These are phyloP conservation scores for Dioscorea alata DNA, from an alignment of 106 monocot species.

Conservation along the genomic window DNA sequence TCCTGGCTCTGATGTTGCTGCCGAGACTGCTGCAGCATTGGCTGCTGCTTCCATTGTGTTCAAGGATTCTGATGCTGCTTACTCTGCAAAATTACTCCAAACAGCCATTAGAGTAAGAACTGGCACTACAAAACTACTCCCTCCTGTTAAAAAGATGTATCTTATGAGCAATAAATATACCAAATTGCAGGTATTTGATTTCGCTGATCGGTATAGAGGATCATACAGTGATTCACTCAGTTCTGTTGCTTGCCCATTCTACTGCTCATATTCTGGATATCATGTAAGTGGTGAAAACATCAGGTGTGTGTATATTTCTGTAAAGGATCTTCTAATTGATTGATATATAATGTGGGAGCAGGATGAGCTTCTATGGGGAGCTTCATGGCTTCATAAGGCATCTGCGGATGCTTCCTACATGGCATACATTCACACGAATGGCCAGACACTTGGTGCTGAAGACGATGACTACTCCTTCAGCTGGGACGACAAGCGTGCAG, in stretches of 20 bases:
- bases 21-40: slow-evolving; percentile 70
- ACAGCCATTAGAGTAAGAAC: slow-evolving; percentile 24
- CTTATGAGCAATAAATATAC: not conserved
- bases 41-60: slow-evolving; percentile 70
- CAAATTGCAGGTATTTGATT: slow-evolving; percentile 61
- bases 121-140: not conserved
- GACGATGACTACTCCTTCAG: slow-evolving; percentile 72
- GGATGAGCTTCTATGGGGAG: slow-evolving; percentile 89
- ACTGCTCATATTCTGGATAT: slow-evolving; percentile 85
- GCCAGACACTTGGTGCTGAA: slow-evolving; percentile 50
- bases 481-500: slow-evolving; percentile 76
- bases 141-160: too few relatives aligned
- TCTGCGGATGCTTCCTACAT: slow-evolving; percentile 39
- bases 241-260: slow-evolving; percentile 73
- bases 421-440: slow-evolving; percentile 62
- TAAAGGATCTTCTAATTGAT: not conserved
- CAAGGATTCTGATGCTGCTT: slow-evolving; percentile 32
- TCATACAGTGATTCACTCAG: slow-evolving; percentile 75
- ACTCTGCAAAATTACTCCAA: slow-evolving; percentile 43
- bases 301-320: not conserved
- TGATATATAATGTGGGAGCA: not conserved
- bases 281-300: slow-evolving; percentile 30
- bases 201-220: slow-evolving; percentile 53
- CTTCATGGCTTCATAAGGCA: slow-evolving; percentile 69
- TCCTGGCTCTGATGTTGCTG: slow-evolving; percentile 76